Conservation (phyloP, 495 filamentous ascomycete species). For the Penicillium waksmanii region DNA sequence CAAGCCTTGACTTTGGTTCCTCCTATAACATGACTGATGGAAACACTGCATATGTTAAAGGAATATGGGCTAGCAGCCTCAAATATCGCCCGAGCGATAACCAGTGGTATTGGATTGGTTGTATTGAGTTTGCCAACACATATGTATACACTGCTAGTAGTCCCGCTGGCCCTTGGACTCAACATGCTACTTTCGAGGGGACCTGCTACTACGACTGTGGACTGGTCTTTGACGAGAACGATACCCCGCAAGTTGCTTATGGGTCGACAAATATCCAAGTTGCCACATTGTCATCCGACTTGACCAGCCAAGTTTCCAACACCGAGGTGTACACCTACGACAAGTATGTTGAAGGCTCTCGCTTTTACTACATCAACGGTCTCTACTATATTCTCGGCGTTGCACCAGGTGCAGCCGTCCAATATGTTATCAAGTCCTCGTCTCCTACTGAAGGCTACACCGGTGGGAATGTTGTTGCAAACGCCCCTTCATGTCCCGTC, state of each 20-base stretch:
- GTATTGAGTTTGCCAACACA: conserved; percentile 48
- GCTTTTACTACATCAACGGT: conserved; percentile 60
- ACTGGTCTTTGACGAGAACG: conserved; percentile 57
- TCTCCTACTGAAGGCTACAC: conserved; percentile 53
- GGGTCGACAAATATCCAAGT: conserved; percentile 53
- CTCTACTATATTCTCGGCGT: conserved; percentile 58
- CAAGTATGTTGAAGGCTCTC: conserved; percentile 55
- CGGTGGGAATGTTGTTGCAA: conserved; percentile 34
- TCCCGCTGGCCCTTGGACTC: conserved; percentile 44
- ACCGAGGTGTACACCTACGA: conserved; percentile 45
- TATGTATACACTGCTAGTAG: conserved; percentile 54
- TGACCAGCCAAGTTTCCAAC: conserved; percentile 44
- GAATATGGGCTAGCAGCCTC: conserved; percentile 59
- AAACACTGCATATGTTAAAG: conserved; percentile 53
- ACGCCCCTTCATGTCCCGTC: conserved; percentile 42
- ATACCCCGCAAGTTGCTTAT: conserved; percentile 60
- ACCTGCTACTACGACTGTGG: conserved; percentile 64
- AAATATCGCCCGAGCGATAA: conserved; percentile 50
- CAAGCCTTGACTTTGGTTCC: conserved; percentile 48
- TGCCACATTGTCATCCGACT: conserved; percentile 53
- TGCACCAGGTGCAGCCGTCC: conserved; percentile 41
- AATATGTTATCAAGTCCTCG: conserved; percentile 52
- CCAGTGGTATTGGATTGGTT: conserved; percentile 61
- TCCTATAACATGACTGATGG: conserved; percentile 49
- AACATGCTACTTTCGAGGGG: conserved; percentile 28